Conservation (phyloP, 75 land plant species). For the Sequoia sempervirens region DNA sequence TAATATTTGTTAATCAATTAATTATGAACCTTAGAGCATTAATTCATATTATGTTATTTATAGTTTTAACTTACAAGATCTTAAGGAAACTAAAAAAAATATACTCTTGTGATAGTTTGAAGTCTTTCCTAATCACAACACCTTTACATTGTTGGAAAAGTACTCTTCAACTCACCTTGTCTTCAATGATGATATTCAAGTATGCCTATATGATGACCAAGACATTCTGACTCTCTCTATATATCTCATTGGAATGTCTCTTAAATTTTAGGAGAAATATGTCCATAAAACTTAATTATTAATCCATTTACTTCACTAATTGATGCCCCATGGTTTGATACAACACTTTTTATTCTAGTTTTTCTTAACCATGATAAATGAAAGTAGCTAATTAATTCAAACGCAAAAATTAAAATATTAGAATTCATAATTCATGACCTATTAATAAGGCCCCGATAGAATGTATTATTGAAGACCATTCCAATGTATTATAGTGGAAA, state of each 20-base stretch:
- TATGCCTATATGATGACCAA: not conserved
- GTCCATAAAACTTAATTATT: not conserved
- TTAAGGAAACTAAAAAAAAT: too few species aligned
- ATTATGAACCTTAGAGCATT: too few species aligned
- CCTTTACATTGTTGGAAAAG: slow-evolving; percentile 79
- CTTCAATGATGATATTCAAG: slow-evolving; percentile 98
- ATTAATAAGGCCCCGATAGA: not conserved
- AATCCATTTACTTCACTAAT: not conserved
- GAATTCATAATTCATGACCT: not conserved
- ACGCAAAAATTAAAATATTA: not conserved
- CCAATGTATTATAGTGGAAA: not conserved
- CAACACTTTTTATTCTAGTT: not conserved
- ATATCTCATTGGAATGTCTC: too few species aligned
- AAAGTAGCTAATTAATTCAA: not conserved
- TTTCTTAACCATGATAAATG: not conserved
- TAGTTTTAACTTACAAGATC: too few species aligned
- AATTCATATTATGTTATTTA: too few species aligned
- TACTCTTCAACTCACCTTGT: too few species aligned
- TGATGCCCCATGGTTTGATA: not conserved
- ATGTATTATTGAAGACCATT: not conserved
- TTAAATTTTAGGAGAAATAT: too few species aligned
- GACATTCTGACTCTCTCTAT: too few species aligned
- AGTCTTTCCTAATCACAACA: slow-evolving; percentile 97
- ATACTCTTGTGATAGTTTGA: too few species aligned
- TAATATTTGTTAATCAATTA: too few species aligned